phyloP scores from a whole-genome alignment of 1,139 yeast genomes.

The Hyphopichia buzzinii region DNA sequence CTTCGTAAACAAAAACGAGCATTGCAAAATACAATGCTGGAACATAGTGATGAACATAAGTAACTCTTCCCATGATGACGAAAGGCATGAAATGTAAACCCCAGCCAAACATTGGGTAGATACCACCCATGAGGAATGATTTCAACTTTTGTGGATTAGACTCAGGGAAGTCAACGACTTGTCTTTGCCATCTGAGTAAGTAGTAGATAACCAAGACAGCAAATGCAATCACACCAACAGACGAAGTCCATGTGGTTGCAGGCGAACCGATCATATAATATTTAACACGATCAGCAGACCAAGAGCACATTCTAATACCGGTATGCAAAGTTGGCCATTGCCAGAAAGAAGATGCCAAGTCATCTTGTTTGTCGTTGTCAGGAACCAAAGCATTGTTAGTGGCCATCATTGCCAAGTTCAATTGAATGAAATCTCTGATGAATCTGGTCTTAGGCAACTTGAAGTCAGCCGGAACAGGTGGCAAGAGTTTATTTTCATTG shows the following conservation, averaged over 20 bases:
- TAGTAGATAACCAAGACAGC: conserved; percentile 54
- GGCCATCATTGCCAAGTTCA: conserved; percentile 98
- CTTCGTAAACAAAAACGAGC: conserved; percentile 70
- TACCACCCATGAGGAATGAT: conserved; percentile 68
- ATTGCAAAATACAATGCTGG: conserved; percentile 97
- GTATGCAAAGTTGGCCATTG: conserved; percentile 95
- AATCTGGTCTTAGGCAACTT: conserved; percentile 80
- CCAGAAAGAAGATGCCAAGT: conserved; percentile 90
- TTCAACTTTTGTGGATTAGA: conserved; percentile 28
- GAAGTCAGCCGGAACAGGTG: conserved; percentile 70
- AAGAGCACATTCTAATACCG: conserved; percentile 94
- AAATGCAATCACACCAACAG: conserved; percentile 65
- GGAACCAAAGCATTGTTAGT: conserved; percentile 96
- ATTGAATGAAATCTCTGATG: conserved; percentile 83
- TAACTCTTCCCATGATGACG: conserved; percentile 93
- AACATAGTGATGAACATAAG: conserved; percentile 93
- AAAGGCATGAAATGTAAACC: conserved; percentile 89
- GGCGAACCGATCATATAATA: conserved; percentile 93
- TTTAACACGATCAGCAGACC: conserved; percentile 80
- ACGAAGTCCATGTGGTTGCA: conserved; percentile 90
- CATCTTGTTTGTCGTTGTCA: conserved; percentile 87
- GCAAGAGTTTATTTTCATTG: conserved; percentile 73
- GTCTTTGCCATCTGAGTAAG: conserved; percentile 92
- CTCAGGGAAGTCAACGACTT: conserved; percentile 62
- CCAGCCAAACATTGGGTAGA: conserved; percentile 93